Evolutionary conservation across 1,284 basidiomycete species (phyloP), one percentile per base, ranked within the genome.

Genomic region (Heliocybe sulcata): DNA sequence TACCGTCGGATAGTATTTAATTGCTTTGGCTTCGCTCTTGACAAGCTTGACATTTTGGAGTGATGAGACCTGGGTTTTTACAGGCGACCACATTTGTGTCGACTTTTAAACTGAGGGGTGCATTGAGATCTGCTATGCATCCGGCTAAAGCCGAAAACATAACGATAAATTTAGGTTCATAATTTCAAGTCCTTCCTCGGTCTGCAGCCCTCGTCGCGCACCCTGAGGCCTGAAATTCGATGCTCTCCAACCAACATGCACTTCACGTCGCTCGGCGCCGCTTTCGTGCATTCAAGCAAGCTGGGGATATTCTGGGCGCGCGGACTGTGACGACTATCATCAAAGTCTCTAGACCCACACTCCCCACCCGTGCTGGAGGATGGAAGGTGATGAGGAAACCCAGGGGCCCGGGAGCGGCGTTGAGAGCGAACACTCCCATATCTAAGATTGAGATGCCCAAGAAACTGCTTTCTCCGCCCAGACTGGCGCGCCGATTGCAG

Each of bases 401-500:
- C 19, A 42, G 38, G 16, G 38, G 38, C 12, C 38, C 38, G 4
- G 38, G 8, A 20, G 38, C 38, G 16, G 38, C 38, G 16, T 20
- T 42, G 6, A 16, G 8, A n/a, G 38, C 38, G 8, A 42, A 42
- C 4, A 16, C 6, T 6, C 8, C 6, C 38, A 6, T 16, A n/a
- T 42, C 16, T 3, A 42, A 42, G 16, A 16, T 42, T n/a, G 8
- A 42, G 38, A 42, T 9, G 20, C 47, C 47, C 35, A 47, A 45
- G 25, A 51, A 25, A 25, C 23, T 56, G 26, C 74, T 90, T 16
- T 74, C 77, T 45, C 86, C 87, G 8, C 76, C 83, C 61, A 72
- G 79, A 1, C 78, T 90, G 29, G 77, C 83, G 0, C 51, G 61
- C 26, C 74, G 85, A 56, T 67, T 91, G 50, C 79, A 77, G 62